Base-by-base conservation (phyloP, 257 asterid genomes). In the Ilex asprella region DNA sequence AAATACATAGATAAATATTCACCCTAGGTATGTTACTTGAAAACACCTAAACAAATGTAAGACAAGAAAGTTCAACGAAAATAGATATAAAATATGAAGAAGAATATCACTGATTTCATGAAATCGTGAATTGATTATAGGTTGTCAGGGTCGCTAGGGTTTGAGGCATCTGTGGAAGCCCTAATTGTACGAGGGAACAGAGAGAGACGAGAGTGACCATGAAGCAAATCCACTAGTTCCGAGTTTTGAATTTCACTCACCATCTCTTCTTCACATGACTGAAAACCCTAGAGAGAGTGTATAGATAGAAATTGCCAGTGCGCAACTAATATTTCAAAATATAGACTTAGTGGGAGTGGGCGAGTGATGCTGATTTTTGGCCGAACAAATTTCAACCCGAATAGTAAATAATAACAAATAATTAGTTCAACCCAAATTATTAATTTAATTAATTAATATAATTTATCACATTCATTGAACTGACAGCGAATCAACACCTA, bases 21-120 rank as follows among this genome's bases (percentile, higher is more conserved):
- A 61, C 27, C 9, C 35, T 32, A 41, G 8, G 39, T 30, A 39
- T 46, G 29, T 65, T 30, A 16, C 67, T 31, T 47, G 3, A 50
- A 56, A 56, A 31, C 16, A 59, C 73, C 55, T 27, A 15, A 31
- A 30, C n/a, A 44, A 50, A 73, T 73, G 69, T 67, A 21, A 3
- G 27, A 1, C 50, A 39, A 53, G 35, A 4, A 59, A 31, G 44
- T n/a, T n/a, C n/a, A 69, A 14, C 9, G 16, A 61, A 66, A 31
- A 35, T 35, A 10, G 13, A 21, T 12, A 59, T 31, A 5, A 4
- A 56, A 15, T 13, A 7, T 41, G 3, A 11, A 12, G 15, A 15
- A 16, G 61, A 39, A 9, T 81, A 86, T 93, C 93, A 73, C 32
- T 30, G 82, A 77, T 73, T 86, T 82, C 85, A 86, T 78, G 63